A percentile compares a stretch with the other conserved stretches of the same genome.
Evolutionary conservation across 495 filamentous ascomycete species (phyloP).

Genomic region (Wilcoxina mikolae): DNA sequence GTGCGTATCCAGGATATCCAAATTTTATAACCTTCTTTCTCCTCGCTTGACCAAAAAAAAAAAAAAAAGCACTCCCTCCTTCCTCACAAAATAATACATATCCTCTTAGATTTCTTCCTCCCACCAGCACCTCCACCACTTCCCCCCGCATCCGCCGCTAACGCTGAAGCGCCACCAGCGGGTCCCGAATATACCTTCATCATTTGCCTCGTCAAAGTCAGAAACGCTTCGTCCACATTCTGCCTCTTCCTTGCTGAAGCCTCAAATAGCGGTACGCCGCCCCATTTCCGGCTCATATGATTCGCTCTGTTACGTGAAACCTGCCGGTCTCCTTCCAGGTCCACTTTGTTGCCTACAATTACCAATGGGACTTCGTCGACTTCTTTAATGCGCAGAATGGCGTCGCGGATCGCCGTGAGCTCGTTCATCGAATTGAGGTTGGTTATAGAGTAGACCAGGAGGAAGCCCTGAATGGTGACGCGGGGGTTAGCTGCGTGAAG

Average conservation of each 20-base stretch:
- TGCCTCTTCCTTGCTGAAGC: slow-evolving; percentile 62
- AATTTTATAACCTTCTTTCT: not conserved
- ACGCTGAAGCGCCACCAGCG: slow-evolving; percentile 24
- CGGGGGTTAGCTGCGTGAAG: slow-evolving; percentile 31
- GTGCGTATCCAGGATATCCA: not conserved
- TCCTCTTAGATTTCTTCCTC: slow-evolving; percentile 10
- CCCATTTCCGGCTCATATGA: slow-evolving; percentile 75
- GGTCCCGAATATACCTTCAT: slow-evolving; percentile 46
- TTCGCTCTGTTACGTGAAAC: slow-evolving; percentile 76
- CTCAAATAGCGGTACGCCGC: slow-evolving; percentile 86
- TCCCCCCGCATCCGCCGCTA: slow-evolving; percentile 13
- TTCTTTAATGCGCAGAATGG: slow-evolving; percentile 95
- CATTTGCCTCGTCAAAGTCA: slow-evolving; percentile 86
- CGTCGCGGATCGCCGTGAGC: slow-evolving; percentile 74
- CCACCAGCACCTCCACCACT: slow-evolving; percentile 9
- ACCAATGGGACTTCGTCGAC: slow-evolving; percentile 84
- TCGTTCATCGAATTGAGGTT: slow-evolving; percentile 73
- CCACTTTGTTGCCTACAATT: slow-evolving; percentile 93
- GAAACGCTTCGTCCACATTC: slow-evolving; percentile 92
- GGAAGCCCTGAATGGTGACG: slow-evolving; percentile 95
- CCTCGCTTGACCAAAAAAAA: not conserved
- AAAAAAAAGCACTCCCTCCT: no score
- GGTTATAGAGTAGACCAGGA: slow-evolving; percentile 94
- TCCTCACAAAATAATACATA: slow-evolving; percentile 22
- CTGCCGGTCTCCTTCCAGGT: slow-evolving; percentile 79